Percentiles rank a stretch among this genome's conserved stretches.
Conservation (phyloP, 192 early-diverging fungal species). For the Podila minutissima region DNA sequence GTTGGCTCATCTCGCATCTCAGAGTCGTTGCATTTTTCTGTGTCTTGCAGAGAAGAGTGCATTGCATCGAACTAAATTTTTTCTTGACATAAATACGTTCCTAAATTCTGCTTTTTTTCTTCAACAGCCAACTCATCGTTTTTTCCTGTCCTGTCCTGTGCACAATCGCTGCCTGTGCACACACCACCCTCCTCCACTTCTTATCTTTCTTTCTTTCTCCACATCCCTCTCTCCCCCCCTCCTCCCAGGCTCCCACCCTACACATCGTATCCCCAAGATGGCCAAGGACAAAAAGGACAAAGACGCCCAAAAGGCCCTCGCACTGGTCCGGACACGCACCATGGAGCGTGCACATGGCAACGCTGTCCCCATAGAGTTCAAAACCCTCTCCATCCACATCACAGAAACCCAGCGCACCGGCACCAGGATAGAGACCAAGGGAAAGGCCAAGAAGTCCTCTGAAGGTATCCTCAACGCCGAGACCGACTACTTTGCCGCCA, state of each 20-base stretch:
- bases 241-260: no score
- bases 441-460: slow-evolving; percentile 3
- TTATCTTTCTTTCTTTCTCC: background rate
- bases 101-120: background rate
- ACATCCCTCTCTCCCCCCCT: background rate
- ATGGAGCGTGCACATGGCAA: slow-evolving; percentile 46
- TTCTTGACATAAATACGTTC: slow-evolving; percentile 14
- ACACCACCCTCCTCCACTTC: no score
- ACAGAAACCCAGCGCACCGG: slow-evolving; percentile 51
- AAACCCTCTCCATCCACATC: slow-evolving; percentile 57
- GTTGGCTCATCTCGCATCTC: no score
- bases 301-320: slow-evolving; percentile 29
- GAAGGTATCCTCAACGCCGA: slow-evolving; percentile 22
- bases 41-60: no score
- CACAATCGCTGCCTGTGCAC: no score
- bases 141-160: no score
- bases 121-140: no score
- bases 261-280: slow-evolving; percentile 8
- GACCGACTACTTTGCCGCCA: slow-evolving; percentile 51
- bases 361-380: slow-evolving; percentile 55
- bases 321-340: slow-evolving; percentile 34
- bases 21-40: no score
- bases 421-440: slow-evolving; percentile 15
- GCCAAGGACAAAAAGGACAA: slow-evolving; percentile 23
- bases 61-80: background rate